Conservation (phyloP, 257 asterid genomes). For the Knoxia roxburghii region DNA sequence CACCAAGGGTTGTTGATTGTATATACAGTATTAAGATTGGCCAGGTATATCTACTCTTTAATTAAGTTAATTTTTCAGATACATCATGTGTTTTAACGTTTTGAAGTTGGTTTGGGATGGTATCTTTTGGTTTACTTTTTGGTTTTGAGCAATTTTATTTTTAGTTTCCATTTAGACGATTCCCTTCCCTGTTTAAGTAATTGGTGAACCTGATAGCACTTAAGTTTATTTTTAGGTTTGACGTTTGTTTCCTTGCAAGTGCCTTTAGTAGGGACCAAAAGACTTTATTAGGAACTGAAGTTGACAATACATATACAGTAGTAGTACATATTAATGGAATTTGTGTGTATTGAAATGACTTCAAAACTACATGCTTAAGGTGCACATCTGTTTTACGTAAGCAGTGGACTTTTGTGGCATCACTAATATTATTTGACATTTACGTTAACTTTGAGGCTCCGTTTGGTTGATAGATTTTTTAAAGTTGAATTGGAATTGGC, state of each 20-base stretch:
- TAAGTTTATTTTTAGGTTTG: not conserved
- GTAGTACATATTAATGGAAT: too few species aligned
- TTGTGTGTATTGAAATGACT: too few species aligned
- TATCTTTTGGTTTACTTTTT: not conserved
- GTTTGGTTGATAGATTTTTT: too few species aligned
- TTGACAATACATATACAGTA: too few species aligned
- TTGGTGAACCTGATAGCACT: too few species aligned
- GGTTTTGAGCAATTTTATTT: not conserved
- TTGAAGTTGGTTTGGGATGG: not conserved
- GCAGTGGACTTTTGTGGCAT: too few species aligned
- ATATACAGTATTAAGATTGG: conserved; percentile 69
- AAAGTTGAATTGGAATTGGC: too few species aligned
- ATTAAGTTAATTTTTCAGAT: conserved; percentile 10
- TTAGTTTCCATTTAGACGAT: not conserved
- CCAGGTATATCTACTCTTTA: conserved; percentile 46
- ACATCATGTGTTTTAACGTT: not conserved
- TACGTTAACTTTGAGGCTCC: too few species aligned
- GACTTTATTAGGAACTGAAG: too few species aligned
- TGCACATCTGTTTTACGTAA: too few species aligned
- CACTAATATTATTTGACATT: too few species aligned
- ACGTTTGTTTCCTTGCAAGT: not conserved
- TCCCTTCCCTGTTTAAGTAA: not conserved
- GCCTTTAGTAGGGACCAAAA: not conserved
- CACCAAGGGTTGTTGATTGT: conserved; percentile 62
- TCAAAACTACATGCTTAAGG: too few species aligned